A percentile compares a stretch with the other conserved stretches of the same genome.
These are phyloP conservation scores for Blastobotrys apis DNA, from an alignment of 1,139 yeast genomes.

Conservation along the genomic window DNA sequence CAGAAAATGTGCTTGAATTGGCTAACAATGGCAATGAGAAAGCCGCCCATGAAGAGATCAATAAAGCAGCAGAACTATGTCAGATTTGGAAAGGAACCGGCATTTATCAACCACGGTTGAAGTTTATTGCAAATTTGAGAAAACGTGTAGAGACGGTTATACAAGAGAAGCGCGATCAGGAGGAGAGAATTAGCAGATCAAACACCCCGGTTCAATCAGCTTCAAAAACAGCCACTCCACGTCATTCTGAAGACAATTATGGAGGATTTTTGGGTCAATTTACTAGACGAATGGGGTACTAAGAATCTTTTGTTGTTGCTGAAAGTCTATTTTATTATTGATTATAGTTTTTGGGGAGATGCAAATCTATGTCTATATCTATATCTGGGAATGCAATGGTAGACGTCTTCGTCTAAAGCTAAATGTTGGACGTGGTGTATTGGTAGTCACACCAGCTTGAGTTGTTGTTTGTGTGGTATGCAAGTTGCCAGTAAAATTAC, in stretches of 20 bases:
- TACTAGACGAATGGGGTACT: conserved; percentile 23
- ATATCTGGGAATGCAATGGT: no score
- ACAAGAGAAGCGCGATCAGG: conserved; percentile 2
- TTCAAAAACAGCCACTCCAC: conserved; percentile 9
- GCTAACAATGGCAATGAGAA: conserved; percentile 23
- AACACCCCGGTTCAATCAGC: conserved; percentile 5
- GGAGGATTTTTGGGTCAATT: conserved; percentile 23
- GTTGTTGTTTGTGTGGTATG: no score
- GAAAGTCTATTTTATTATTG: no score
- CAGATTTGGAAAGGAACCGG: conserved; percentile 34
- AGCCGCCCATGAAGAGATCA: conserved; percentile 25
- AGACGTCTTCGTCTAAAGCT: no score
- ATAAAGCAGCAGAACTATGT: conserved; percentile 22
- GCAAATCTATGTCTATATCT: no score
- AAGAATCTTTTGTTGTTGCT: no score
- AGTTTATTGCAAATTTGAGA: conserved; percentile 26
- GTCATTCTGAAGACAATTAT: conserved; percentile 11
- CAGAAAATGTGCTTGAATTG: conserved; percentile 20
- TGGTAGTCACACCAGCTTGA: no score
- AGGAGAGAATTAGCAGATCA: conserved; percentile 1
- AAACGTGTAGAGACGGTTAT: conserved; percentile 26
- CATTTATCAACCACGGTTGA: conserved; percentile 20
- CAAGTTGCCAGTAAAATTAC: no score
- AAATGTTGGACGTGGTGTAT: no score
- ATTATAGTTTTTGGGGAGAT: no score